phyloP scores from a whole-genome alignment of 306 rosid species.

The Senna siamea region DNA sequence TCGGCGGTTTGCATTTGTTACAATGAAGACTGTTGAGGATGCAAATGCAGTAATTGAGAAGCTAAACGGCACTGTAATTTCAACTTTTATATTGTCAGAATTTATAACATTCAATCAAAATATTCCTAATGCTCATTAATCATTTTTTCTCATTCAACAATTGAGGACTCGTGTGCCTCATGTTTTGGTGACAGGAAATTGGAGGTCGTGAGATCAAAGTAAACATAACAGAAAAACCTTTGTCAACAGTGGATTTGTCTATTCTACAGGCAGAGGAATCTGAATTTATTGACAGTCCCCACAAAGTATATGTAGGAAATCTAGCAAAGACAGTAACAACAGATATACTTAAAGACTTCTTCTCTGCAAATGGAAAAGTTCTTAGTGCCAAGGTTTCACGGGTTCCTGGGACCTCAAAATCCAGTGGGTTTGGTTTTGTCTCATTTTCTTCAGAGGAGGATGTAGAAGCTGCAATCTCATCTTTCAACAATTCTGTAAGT shows the following conservation, averaged over 20 bases:
- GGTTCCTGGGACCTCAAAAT: constrained; percentile 89
- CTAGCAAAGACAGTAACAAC: constrained; percentile 79
- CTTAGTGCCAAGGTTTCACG: constrained; percentile 93
- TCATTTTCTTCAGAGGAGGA: constrained; percentile 87
- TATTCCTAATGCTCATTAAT: not conserved
- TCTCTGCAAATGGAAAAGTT: constrained; percentile 77
- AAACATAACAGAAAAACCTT: constrained; percentile 86
- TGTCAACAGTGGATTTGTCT: constrained; percentile 48
- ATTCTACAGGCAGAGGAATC: constrained; percentile 70
- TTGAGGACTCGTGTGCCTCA: constrained; percentile 27
- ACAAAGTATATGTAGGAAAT: constrained; percentile 96
- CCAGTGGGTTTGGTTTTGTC: constrained; percentile 87
- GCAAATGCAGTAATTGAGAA: constrained; percentile 81
- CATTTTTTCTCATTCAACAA: not conserved
- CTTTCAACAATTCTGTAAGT: constrained; percentile 87
- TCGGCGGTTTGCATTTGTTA: constrained; percentile 91
- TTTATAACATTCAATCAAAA: constrained; percentile 2
- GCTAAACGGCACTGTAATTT: constrained; percentile 77
- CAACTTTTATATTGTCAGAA: not conserved
- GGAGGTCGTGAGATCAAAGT: constrained; percentile 86
- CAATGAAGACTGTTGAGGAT: constrained; percentile 78
- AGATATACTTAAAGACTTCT: constrained; percentile 63
- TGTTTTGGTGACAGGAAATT: constrained; percentile 61
- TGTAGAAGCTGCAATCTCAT: constrained; percentile 78
- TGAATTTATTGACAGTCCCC: constrained; percentile 76